Conservation (phyloP, 306 rosid species). For the Betula pendula region DNA sequence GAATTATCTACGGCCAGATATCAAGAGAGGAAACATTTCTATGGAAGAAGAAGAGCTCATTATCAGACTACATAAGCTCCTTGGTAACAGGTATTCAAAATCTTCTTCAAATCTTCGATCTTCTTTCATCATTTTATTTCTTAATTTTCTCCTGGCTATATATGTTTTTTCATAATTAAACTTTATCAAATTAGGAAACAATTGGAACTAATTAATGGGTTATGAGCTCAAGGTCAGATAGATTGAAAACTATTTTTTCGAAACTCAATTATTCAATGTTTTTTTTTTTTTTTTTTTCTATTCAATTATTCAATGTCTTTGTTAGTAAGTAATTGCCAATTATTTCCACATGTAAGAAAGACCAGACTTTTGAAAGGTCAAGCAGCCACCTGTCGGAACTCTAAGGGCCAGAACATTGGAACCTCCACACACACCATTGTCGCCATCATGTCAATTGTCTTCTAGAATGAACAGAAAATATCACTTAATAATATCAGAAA, state of each 20-base stretch:
- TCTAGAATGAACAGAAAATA: not conserved
- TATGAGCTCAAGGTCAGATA: not conserved
- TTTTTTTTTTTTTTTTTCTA: too few species aligned
- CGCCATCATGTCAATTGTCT: too few species aligned
- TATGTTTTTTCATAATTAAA: too few species aligned
- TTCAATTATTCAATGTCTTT: not conserved
- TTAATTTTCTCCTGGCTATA: too few species aligned
- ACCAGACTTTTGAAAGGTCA: not conserved
- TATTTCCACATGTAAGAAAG: not conserved
- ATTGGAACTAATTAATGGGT: not conserved
- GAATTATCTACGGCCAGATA: conserved; percentile 36
- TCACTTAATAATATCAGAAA: too few species aligned
- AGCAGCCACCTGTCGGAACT: too few species aligned
- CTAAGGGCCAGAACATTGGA: too few species aligned
- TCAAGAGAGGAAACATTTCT: conserved; percentile 36
- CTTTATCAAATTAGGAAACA: too few species aligned
- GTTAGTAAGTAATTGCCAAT: not conserved
- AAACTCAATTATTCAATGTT: not conserved
- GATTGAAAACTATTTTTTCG: too few species aligned
- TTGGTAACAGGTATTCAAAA: conserved; percentile 30
- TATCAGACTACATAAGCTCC: conserved; percentile 31
- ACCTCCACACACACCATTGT: too few species aligned
- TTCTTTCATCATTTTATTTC: too few species aligned
- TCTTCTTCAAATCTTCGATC: too few species aligned
- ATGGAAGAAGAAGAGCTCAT: conserved; percentile 39